Conservation (phyloP, 2,329 filamentous ascomycete species). For the Chalaropsis ovoidea region DNA sequence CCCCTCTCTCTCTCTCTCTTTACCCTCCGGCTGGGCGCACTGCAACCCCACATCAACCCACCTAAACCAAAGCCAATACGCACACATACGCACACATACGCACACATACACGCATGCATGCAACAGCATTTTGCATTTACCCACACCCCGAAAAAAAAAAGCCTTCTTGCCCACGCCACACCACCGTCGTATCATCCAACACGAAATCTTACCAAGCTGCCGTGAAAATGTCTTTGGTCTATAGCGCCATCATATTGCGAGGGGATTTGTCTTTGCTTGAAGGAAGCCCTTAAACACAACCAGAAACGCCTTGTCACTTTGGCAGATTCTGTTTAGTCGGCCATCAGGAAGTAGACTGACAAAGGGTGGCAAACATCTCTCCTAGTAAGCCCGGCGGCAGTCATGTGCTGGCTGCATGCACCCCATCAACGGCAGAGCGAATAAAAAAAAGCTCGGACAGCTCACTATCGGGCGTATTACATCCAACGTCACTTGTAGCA, state of each 20-base stretch:
- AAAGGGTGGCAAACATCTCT: no score
- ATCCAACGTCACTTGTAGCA: background rate
- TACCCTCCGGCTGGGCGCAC: background rate
- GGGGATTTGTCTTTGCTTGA: background rate
- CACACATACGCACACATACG: background rate
- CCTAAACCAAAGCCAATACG: background rate
- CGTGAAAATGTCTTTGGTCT: background rate
- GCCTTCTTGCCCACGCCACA: background rate
- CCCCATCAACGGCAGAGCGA: background rate
- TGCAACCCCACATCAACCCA: background rate
- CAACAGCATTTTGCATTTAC: no score
- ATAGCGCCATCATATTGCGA: background rate
- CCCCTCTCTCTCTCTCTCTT: background rate
- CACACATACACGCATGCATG: background rate
- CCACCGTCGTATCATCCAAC: background rate
- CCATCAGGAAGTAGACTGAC: no score
- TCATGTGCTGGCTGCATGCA: background rate
- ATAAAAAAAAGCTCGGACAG: background rate
- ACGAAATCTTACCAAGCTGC: background rate
- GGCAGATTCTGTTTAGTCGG: background rate
- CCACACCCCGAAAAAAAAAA: background rate
- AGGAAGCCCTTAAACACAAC: background rate
- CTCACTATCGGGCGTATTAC: background rate
- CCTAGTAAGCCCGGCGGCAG: no score
- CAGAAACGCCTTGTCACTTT: background rate